Base-by-base conservation (phyloP, 257 asterid genomes). In the Rehmannia glutinosa region DNA sequence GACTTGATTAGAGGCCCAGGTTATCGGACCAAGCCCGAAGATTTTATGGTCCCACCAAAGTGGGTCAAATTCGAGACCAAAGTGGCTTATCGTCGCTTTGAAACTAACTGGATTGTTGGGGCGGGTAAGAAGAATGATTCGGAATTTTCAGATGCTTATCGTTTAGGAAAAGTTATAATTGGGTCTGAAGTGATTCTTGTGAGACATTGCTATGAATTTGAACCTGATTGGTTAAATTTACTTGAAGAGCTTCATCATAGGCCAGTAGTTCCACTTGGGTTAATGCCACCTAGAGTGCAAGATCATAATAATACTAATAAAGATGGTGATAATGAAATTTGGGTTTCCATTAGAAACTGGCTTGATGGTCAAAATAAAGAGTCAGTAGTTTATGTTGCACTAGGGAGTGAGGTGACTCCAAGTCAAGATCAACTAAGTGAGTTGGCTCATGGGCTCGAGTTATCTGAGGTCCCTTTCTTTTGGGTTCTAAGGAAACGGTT, bases 201-300 rank as follows among this genome's bases (percentile, higher is more conserved):
- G 1, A 71, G 81, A 7, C 72, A 75, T 56, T 78, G 71, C 35
- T 4, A n/a, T 15, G 80, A 81, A 38, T 78, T 81, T 9, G 81
- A 75, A 55, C 77, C 81, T 0, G 36, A 62, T 1, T 77, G 85
- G 85, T 33, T 79, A 24, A 16, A 46, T 6, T 0, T 81, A 30
- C 39, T 64, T 1, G 70, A 49, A 30, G 71, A 78, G 19, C 66
- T 81, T 55, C 68, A 75, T 45, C 50, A 15, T 0, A 63, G 8
- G 47, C 70, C 55, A 38, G 51, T 76, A 0, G 16, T 78, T 56
- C 82, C 84, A 2, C 0, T 57, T 6, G 89, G n/a, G n/a, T n/a
- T n/a, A n/a, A n/a, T n/a, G n/a, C n/a, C n/a, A n/a, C n/a, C n/a
- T n/a, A n/a, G n/a, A 74, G 9, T 84, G 83, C 6, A 47, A 12